Evolutionary conservation across 108 stramenopile species (phyloP), one percentile per base, ranked within the genome.

Genomic region (Cyclotella choctawhatcheeana): DNA sequence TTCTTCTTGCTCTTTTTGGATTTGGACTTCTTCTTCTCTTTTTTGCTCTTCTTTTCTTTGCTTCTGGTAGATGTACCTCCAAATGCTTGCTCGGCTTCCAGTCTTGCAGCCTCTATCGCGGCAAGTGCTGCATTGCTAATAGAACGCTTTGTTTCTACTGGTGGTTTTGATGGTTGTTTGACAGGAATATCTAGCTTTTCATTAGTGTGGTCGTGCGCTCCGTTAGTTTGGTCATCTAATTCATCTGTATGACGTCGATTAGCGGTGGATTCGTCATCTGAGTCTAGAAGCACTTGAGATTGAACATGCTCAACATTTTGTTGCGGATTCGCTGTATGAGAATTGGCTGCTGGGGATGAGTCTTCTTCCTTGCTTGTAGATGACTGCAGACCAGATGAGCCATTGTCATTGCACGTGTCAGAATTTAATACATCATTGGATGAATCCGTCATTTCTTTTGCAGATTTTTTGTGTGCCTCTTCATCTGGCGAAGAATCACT

Each of bases 1-100:
- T 31, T 31, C 55, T 56, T 56, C 55, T 56, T 56, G 20, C 55
- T 56, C 29, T 56, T 56, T 22, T 52, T 52, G 2, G 51, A 52
- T 5, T 52, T 52, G 51, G 55, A 56, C 55, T 56, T 56, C 13
- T 31, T 56, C 29, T 56, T 56, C 30, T 56, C 29, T 31, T 56
- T 56, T 30, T 56, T 31, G 13, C 4, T 56, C 55, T 56, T 56
- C 27, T 31, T 56, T n/a, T 56, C 29, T 27, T 54, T 54, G 6
- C 25, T 27, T 54, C 27, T 56, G 29, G 1, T 56, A 16, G 1
- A 16, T 10, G 55, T 12, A 1, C 20, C 55, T 0, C 2, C 29
- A 29, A 56, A 30, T 1, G 55, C 55, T 56, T 30, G 55, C 31
- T 56, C 55, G 1, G 55, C 55, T 30, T 56, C 55, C 2, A 56